Percentiles rank a stretch among this genome's conserved stretches.
phyloP scores from a whole-genome alignment of 2,329 filamentous ascomycete genomes.

The Drechmeria coniospora region DNA sequence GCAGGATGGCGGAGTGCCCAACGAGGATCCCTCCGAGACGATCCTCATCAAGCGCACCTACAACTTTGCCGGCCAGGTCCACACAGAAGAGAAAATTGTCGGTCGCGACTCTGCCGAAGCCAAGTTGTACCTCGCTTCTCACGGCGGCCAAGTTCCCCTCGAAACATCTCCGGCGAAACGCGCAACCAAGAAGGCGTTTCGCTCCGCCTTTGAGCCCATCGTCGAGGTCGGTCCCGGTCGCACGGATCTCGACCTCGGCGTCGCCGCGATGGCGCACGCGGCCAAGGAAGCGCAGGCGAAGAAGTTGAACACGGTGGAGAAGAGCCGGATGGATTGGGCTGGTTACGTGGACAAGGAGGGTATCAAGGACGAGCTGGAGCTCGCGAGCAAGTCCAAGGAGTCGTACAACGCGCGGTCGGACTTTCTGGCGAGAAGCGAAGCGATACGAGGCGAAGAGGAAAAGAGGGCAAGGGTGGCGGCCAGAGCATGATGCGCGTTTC shows the following conservation, averaged over 20 bases:
- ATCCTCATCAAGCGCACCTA: conserved; percentile 57
- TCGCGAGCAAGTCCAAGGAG: conserved; percentile 49
- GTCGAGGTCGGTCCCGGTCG: conserved; percentile 27
- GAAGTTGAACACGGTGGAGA: conserved; percentile 57
- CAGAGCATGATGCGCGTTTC: conserved; percentile 9
- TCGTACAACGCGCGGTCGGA: conserved; percentile 47
- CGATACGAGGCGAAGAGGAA: conserved; percentile 44
- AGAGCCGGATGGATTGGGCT: conserved; percentile 60
- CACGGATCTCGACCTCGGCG: conserved; percentile 42
- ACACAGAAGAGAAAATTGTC: conserved; percentile 58
- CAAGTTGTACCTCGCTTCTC: conserved; percentile 43
- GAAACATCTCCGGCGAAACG: conserved; percentile 22
- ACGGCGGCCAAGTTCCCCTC: conserved; percentile 15
- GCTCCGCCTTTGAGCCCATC: conserved; percentile 47
- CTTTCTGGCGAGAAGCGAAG: conserved; percentile 50
- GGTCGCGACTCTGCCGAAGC: conserved; percentile 50
- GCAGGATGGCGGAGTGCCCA: too few species aligned
- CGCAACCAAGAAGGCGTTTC: conserved; percentile 38
- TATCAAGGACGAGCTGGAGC: conserved; percentile 51
- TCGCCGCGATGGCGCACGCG: conserved; percentile 31
- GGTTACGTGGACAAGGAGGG: conserved; percentile 57
- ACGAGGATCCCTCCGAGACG: conserved; percentile 20
- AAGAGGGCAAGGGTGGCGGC: conserved; percentile 34
- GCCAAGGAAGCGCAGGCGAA: conserved; percentile 36
- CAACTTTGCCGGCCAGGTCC: conserved; percentile 58